Conservation (phyloP, 2,329 filamentous ascomycete species). For the Periconia digitata region DNA sequence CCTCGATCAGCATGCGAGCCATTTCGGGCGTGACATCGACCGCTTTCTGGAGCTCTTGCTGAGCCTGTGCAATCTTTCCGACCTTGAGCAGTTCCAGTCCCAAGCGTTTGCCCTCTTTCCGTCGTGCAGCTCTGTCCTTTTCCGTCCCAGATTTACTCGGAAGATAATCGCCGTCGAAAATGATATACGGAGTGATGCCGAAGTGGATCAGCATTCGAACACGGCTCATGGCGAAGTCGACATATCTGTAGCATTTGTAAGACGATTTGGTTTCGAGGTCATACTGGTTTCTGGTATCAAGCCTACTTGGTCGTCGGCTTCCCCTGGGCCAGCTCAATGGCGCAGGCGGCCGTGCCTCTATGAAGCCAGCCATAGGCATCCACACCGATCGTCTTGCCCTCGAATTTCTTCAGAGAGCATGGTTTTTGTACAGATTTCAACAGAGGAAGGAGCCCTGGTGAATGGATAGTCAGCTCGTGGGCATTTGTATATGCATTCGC, state of each 20-base stretch:
- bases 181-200: constrained; percentile 88
- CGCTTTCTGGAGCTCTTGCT: constrained; percentile 87
- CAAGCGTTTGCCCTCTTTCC: constrained; percentile 73
- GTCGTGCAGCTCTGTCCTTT: constrained; percentile 69
- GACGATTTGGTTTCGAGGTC: background rate
- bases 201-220: constrained; percentile 94
- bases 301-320: constrained; percentile 81
- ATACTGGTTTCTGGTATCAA: background rate
- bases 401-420: constrained; percentile 81
- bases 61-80: constrained; percentile 78
- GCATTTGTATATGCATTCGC: background rate
- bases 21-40: constrained; percentile 96
- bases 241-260: constrained; percentile 62
- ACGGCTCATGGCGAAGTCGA: constrained; percentile 86
- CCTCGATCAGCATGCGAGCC: constrained; percentile 88
- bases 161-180: constrained; percentile 94
- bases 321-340: constrained; percentile 83
- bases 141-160: constrained; percentile 93
- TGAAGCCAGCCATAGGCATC: constrained; percentile 99
- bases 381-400: constrained; percentile 86
- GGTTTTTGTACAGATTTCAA: constrained; percentile 96
- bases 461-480: constrained; percentile 16
- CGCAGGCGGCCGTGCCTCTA: constrained; percentile 85
- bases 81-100: constrained; percentile 80
- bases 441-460: constrained; percentile 79